Conservation (phyloP, 306 rosid genomes). For the Cajanus cajan region DNA sequence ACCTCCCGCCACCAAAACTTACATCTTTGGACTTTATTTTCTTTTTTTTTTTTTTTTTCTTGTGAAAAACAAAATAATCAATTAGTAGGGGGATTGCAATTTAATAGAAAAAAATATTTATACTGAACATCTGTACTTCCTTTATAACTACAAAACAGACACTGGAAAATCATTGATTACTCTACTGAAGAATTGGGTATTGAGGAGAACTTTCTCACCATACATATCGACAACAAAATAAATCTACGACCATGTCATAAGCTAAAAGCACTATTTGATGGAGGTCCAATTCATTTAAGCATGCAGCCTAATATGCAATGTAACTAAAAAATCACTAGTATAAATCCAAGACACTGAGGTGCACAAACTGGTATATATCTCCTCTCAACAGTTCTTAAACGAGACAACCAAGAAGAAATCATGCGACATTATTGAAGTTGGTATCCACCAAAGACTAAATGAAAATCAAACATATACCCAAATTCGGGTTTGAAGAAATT, state of each 20-base stretch:
- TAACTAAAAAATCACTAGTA: background rate
- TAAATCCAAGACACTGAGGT: background rate
- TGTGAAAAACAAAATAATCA: background rate
- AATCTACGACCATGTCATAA: background rate
- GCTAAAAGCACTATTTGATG: slow-evolving; percentile 13
- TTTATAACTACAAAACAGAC: background rate
- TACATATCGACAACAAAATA: background rate
- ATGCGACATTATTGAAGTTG: slow-evolving; percentile 68
- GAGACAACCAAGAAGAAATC: slow-evolving; percentile 57
- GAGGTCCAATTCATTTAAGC: slow-evolving; percentile 27
- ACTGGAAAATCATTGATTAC: background rate
- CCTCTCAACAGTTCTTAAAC: slow-evolving; percentile 25
- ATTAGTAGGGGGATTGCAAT: background rate
- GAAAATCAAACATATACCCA: slow-evolving; percentile 59
- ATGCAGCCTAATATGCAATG: slow-evolving; percentile 21
- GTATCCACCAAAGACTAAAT: slow-evolving; percentile 54
- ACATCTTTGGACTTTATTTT: background rate
- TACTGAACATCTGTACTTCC: background rate
- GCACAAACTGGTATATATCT: slow-evolving; percentile 42
- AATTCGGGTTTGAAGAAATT: slow-evolving; percentile 56
- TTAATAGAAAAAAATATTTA: background rate
- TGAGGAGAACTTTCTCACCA: background rate
- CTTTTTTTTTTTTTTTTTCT: too few relatives aligned
- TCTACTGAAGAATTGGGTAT: background rate
- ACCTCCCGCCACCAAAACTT: background rate